phyloP scores from a whole-genome alignment of 2,329 filamentous ascomycete species.

The Botrytis galanthina region DNA sequence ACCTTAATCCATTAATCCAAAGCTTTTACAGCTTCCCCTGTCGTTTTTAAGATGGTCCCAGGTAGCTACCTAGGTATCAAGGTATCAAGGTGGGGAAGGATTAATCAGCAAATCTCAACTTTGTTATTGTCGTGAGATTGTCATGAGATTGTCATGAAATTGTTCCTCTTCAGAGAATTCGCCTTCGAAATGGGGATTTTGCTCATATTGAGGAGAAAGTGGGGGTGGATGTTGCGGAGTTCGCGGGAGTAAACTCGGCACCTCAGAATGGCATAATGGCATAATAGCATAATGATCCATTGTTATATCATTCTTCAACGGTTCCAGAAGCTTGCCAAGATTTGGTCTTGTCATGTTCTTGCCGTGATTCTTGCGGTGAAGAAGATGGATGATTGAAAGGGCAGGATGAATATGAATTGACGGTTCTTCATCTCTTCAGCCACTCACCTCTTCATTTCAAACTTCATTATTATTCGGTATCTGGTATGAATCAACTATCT shows the following conservation, averaged over 20 bases:
- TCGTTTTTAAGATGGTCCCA: background rate
- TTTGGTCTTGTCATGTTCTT: background rate
- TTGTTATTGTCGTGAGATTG: background rate
- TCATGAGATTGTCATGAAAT: too few relatives aligned
- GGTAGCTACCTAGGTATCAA: too few relatives aligned
- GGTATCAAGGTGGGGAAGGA: too few relatives aligned
- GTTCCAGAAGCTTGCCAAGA: background rate
- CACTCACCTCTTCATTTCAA: background rate
- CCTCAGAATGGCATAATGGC: background rate
- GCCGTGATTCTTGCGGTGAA: background rate
- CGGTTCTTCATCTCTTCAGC: background rate
- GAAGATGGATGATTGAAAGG: background rate
- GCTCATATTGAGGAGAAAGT: background rate
- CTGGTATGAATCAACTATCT: background rate
- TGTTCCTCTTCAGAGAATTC: background rate
- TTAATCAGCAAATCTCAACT: background rate
- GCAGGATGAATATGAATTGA: background rate
- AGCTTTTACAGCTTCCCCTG: background rate
- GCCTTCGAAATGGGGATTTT: background rate
- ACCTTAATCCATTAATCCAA: constrained; percentile 1
- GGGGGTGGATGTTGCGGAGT: constrained; percentile 11
- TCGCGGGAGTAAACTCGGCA: background rate
- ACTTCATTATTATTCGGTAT: background rate
- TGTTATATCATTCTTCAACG: background rate
- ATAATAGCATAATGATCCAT: background rate